These are phyloP conservation scores for Populus davidiana DNA, from an alignment of 345 rosid species.

Conservation along the genomic window DNA sequence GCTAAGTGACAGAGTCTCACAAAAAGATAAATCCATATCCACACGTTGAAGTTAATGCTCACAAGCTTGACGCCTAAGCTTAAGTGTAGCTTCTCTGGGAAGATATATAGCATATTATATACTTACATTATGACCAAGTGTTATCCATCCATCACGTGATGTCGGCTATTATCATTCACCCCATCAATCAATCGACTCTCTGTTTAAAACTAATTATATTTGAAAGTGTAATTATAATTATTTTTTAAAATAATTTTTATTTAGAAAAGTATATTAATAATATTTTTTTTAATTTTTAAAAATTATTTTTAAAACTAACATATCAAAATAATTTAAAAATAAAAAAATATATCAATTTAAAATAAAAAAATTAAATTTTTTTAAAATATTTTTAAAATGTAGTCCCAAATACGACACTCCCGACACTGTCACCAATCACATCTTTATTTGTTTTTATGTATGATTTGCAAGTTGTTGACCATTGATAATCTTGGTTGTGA, in stretches of 20 bases:
- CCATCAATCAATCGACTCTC: too few relatives aligned
- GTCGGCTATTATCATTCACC: neutral
- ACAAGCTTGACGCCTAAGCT: constrained; percentile 14
- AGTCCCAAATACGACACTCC: too few relatives aligned
- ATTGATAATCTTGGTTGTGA: neutral
- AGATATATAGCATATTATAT: neutral
- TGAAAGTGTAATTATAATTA: too few relatives aligned
- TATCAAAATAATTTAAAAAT: too few relatives aligned
- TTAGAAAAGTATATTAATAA: too few relatives aligned
- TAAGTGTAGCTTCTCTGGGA: constrained; percentile 18
- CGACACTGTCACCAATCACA: constrained; percentile 12
- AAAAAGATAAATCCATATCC: constrained; percentile 1
- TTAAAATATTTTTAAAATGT: too few relatives aligned
- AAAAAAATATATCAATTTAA: too few relatives aligned
- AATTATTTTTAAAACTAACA: too few relatives aligned
- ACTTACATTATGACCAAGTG: neutral
- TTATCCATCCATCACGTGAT: neutral
- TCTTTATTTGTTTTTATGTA: neutral
- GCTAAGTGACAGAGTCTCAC: neutral
- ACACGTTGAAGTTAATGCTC: neutral
- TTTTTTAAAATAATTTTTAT: too few relatives aligned
- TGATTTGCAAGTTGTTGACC: neutral
- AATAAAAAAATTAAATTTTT: too few relatives aligned
- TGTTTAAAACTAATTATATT: too few relatives aligned
- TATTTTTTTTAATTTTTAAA: too few relatives aligned